Percentiles rank a stretch among this genome's conserved stretches.
phyloP scores from a whole-genome alignment of 1,284 basidiomycete species.

The Leccinum subspadiceum region DNA sequence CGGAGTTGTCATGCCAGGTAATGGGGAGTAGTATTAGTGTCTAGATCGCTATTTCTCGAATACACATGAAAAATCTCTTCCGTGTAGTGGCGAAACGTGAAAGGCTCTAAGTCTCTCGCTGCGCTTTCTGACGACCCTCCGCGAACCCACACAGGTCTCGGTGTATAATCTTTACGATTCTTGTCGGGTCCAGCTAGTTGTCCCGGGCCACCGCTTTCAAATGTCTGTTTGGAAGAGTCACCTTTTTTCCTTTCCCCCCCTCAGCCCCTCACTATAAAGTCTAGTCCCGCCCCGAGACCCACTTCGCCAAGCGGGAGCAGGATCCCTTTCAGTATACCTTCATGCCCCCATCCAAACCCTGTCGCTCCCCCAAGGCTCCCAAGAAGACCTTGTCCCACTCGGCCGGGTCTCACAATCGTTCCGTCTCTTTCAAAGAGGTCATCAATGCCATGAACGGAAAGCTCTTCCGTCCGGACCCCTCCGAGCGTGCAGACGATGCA shows the following conservation, averaged over 20 bases:
- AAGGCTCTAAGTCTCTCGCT: no score
- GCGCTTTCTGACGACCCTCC: no score
- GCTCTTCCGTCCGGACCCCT: constrained; percentile 49
- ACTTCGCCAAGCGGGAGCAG: constrained; percentile 15
- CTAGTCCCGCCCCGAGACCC: constrained; percentile 20
- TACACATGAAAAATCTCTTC: no score
- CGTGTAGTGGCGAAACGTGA: no score
- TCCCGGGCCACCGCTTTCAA: no score
- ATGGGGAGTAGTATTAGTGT: no score
- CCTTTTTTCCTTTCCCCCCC: neutral
- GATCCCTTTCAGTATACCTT: constrained; percentile 31
- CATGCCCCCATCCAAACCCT: constrained; percentile 22
- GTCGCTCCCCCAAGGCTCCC: constrained; percentile 4
- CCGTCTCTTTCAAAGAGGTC: constrained; percentile 55
- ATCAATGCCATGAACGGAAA: constrained; percentile 57
- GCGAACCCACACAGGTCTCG: no score
- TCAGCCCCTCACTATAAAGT: constrained; percentile 8
- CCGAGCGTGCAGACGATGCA: constrained; percentile 36
- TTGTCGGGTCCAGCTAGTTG: no score
- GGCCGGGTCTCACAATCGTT: constrained; percentile 7
- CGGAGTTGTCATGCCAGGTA: no score
- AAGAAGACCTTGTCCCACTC: constrained; percentile 13
- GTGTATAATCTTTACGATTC: no score
- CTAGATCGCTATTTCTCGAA: no score
- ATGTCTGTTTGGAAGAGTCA: no score